Evolutionary conservation across 1,284 basidiomycete species (phyloP), one percentile per base, ranked within the genome.

Genomic region (Malassezia globosa): DNA sequence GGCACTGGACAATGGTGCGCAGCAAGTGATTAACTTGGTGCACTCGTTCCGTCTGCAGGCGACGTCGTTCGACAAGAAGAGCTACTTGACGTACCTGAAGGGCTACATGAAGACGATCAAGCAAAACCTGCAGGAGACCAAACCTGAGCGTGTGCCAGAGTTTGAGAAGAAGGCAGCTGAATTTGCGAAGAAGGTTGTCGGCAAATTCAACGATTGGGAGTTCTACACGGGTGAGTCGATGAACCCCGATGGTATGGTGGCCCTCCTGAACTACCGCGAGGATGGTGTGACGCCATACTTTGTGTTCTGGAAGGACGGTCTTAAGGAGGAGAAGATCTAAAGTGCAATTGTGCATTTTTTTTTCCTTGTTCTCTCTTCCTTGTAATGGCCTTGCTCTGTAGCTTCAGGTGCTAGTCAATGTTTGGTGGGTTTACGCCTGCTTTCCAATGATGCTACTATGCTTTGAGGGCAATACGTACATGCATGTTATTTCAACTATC

Each of bases 1-100:
- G 59, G 78, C 77, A 25, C 74, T 94, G 52, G 90, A 88, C 72
- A 83, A 85, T 14, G 87, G 85, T 60, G 78, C 81, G 26, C 36
- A 61, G 58, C 60, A 65, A 58, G 84, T 94, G 72, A 97, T 90
- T 82, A 88, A 97, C 75, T 78, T 97, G 61, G 83, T 83, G 55
- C 76, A 89, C 78, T 87, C 88, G 42, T 90, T 92, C 82, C 84
- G 89, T 68, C 83, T 99, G 56, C 81, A 86, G 71, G 40, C 73
- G 31, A 92, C 87, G 24, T 33, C 68, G 7, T 97, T 94, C 74
- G 89, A 96, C 77, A 97, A 96, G 77, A 95, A 95, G 76, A 74
- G 76, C 33, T 99, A 80, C 76, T 76, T 89, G 39, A 74, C 78
- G 36, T 83, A 92, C 75, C 81, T 97, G 70, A 97, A 95, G 58